Conservation (phyloP, 805 yeast genomes). For the Ogataea methanolica region DNA sequence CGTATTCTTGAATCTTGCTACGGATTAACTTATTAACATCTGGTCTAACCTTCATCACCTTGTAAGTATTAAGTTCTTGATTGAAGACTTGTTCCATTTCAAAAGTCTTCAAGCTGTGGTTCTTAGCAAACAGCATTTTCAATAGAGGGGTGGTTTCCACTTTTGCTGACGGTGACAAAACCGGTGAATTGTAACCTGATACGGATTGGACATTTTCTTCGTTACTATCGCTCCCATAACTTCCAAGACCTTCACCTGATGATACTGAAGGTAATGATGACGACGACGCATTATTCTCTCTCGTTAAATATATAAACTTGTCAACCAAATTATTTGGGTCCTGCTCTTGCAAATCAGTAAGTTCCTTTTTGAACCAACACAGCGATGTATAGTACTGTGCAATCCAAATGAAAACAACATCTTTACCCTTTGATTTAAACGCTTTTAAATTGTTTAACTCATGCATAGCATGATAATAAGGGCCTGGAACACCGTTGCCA, state of each 20-base stretch:
- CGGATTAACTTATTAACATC: slow-evolving; percentile 8
- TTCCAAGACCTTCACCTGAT: background rate
- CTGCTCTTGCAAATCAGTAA: slow-evolving; percentile 19
- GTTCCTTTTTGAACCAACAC: slow-evolving; percentile 42
- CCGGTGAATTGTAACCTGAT: too few species aligned
- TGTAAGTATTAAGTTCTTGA: slow-evolving; percentile 30
- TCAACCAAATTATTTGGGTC: slow-evolving; percentile 11
- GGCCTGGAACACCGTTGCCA: slow-evolving; percentile 57
- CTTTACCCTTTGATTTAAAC: background rate
- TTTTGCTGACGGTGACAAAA: too few species aligned
- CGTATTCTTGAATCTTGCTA: slow-evolving; percentile 24
- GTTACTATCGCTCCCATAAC: slow-evolving; percentile 4
- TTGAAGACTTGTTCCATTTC: background rate
- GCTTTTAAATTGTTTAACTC: slow-evolving; percentile 19
- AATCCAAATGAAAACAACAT: slow-evolving; percentile 44
- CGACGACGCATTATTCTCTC: slow-evolving; percentile 8
- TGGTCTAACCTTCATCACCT: slow-evolving; percentile 18
- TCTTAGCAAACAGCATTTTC: background rate
- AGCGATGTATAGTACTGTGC: slow-evolving; percentile 34
- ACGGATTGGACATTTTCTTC: background rate
- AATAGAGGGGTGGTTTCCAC: background rate
- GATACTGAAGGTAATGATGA: too few species aligned
- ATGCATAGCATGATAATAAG: slow-evolving; percentile 39
- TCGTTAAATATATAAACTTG: slow-evolving; percentile 20
- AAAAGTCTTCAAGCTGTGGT: background rate